Percentiles rank a stretch among this genome's conserved stretches.
These are phyloP conservation scores for Abrus precatorius DNA, from an alignment of 306 rosid genomes.

Conservation along the genomic window DNA sequence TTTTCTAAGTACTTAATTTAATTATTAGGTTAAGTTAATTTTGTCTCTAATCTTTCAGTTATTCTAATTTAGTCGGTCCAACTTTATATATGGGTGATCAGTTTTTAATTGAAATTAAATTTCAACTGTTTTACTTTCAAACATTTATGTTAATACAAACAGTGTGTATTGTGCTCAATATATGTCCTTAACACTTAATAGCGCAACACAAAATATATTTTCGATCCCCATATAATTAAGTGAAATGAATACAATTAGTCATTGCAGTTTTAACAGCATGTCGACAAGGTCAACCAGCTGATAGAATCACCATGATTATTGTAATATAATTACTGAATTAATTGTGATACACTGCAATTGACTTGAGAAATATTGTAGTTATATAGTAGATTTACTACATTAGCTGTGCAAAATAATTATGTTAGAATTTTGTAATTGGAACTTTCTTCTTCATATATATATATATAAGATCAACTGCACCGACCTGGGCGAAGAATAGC, in stretches of 20 bases:
- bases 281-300: not conserved
- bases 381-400: not conserved
- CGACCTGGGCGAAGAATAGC: conserved; percentile 50
- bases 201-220: too few species aligned
- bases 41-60: too few species aligned
- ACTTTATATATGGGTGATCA: too few species aligned
- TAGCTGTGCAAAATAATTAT: not conserved
- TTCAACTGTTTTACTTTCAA: too few species aligned
- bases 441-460: conserved; percentile 24
- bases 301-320: not conserved
- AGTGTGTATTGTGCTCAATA: not conserved
- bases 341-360: not conserved
- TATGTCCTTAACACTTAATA: not conserved
- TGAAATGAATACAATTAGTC: too few species aligned
- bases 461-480: conserved; percentile 34
- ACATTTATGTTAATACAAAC: not conserved
- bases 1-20: too few species aligned
- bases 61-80: too few species aligned
- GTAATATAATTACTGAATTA: not conserved
- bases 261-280: not conserved
- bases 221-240: not conserved
- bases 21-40: too few species aligned
- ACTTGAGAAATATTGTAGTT: not conserved
- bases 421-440: not conserved
- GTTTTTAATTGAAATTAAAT: too few species aligned